Percentiles rank a stretch among this genome's conserved stretches.
Evolutionary conservation across 169 alveolate genomes (phyloP).

Genomic region (Theileria orientalis): DNA sequence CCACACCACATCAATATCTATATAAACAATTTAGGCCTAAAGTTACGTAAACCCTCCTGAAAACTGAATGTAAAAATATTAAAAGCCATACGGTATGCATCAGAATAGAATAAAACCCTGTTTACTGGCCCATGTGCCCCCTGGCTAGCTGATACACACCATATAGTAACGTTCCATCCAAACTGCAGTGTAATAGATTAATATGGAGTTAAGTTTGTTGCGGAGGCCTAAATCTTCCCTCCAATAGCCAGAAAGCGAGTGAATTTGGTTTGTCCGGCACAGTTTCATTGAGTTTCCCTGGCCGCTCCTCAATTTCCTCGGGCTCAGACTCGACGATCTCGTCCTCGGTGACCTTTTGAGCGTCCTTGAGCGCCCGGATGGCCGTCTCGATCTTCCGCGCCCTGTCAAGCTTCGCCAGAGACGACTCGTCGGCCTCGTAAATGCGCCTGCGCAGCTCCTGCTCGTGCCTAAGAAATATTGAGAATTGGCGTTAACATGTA

Average conservation of each 20-base stretch:
- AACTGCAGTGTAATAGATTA: not conserved
- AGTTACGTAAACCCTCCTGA: not conserved
- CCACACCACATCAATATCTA: constrained; percentile 4
- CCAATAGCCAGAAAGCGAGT: constrained; percentile 63
- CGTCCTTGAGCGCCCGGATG: not conserved
- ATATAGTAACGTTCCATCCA: no score
- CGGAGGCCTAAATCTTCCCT: constrained; percentile 54
- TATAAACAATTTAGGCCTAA: not conserved
- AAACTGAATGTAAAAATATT: not conserved
- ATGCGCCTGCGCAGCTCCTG: not conserved
- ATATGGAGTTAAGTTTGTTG: not conserved
- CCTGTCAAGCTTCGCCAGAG: constrained; percentile 28
- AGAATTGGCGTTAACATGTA: not conserved
- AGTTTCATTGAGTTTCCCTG: not conserved
- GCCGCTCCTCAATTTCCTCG: not conserved
- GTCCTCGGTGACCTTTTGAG: not conserved
- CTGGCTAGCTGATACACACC: no score
- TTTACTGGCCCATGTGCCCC: no score
- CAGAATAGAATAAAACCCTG: no score
- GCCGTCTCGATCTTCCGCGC: not conserved
- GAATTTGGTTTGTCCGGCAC: constrained; percentile 59
- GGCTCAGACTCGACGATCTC: not conserved
- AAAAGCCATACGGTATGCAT: no score
- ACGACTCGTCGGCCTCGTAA: constrained; percentile 7
- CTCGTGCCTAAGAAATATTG: not conserved